Conservation (phyloP, 306 rosid species). For the Cyclanthera cordifolia region DNA sequence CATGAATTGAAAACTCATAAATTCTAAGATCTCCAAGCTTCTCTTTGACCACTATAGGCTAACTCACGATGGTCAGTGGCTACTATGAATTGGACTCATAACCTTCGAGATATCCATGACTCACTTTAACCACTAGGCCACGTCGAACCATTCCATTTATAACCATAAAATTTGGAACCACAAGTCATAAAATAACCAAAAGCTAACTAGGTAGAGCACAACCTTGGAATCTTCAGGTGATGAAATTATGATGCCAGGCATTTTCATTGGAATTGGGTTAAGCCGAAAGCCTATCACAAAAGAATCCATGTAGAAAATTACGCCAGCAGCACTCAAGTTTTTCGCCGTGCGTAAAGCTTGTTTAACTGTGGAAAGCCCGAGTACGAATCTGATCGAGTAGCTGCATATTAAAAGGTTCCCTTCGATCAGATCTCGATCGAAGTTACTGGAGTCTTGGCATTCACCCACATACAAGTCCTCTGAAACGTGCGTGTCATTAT, state of each 20-base stretch:
- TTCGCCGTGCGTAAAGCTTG: conserved; percentile 58
- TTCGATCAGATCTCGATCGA: conserved; percentile 37
- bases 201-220: not conserved
- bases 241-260: conserved; percentile 69
- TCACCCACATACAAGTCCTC: conserved; percentile 74
- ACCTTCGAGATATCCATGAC: too few relatives aligned
- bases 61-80: too few relatives aligned
- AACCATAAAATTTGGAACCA: too few relatives aligned
- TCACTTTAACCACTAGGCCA: too few relatives aligned
- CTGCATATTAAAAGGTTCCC: conserved; percentile 90
- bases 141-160: too few relatives aligned
- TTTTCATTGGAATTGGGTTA: conserved; percentile 69
- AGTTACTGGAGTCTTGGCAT: conserved; percentile 74
- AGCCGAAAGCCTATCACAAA: conserved; percentile 82
- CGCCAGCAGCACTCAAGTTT: conserved; percentile 75
- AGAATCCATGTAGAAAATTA: conserved; percentile 88
- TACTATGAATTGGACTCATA: too few relatives aligned
- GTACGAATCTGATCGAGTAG: conserved; percentile 89
- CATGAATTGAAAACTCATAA: too few relatives aligned
- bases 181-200: not conserved
- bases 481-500: conserved; percentile 29
- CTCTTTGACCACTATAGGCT: too few relatives aligned
- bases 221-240: conserved; percentile 91
- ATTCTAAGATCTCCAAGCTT: too few relatives aligned
- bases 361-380: conserved; percentile 70